Evolutionary conservation across 306 rosid genomes (phyloP).

Genomic region (Echinosophora koreensis): DNA sequence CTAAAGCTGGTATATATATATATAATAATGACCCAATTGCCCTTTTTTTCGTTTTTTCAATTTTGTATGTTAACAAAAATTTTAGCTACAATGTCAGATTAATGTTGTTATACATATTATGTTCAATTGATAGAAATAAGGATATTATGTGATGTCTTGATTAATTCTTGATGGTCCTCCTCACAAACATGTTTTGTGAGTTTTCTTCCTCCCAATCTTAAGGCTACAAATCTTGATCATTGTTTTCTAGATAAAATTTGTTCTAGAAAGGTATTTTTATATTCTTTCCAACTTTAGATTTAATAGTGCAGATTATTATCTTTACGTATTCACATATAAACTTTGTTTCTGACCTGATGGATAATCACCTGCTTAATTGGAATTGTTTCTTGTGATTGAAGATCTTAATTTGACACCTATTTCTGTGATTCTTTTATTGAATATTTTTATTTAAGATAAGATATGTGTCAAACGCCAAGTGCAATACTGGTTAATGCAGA

Average conservation of each 20-base stretch:
- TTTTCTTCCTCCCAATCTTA: background rate
- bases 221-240: background rate
- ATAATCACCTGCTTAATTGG: background rate
- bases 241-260: background rate
- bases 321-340: background rate
- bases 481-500: background rate
- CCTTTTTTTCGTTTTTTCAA: background rate
- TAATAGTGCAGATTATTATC: background rate
- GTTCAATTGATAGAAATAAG: background rate
- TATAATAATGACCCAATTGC: too few species aligned
- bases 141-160: background rate
- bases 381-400: background rate
- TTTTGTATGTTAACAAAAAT: background rate
- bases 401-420: constrained; percentile 8
- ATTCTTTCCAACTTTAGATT: background rate
- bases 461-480: background rate
- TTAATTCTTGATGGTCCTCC: constrained; percentile 13
- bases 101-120: background rate
- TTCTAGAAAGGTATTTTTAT: background rate
- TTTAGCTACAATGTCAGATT: background rate
- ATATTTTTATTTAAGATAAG: background rate
- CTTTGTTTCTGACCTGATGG: background rate
- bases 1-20: constrained; percentile 61
- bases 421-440: background rate
- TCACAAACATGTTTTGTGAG: constrained; percentile 20